Conservation (phyloP, 2,329 filamentous ascomycete species). For the Cladosporium sp. region DNA sequence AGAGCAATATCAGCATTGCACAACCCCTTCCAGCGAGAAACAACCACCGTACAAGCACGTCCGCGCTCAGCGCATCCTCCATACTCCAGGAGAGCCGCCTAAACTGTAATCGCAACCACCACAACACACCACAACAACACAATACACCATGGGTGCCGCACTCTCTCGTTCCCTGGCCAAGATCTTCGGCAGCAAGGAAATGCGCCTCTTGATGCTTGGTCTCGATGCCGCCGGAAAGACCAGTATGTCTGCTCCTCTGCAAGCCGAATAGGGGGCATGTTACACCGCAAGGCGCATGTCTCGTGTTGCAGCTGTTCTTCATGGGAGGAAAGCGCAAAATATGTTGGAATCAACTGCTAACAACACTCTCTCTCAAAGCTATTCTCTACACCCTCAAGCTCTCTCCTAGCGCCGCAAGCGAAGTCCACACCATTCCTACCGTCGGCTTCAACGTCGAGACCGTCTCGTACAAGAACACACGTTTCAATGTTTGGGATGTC, state of each 20-base stretch:
- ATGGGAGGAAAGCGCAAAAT: neutral
- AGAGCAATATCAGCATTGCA: conserved; percentile 5
- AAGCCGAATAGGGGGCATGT: conserved; percentile 9
- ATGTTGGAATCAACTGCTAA: neutral
- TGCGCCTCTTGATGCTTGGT: conserved; percentile 96
- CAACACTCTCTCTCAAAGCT: conserved; percentile 45
- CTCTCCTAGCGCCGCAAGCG: conserved; percentile 65
- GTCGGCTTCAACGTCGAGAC: conserved; percentile 99
- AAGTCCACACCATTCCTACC: conserved; percentile 98
- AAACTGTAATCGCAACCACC: conserved; percentile 1
- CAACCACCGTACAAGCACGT: neutral
- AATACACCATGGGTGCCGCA: conserved; percentile 73
- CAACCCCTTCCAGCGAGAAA: neutral
- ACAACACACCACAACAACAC: conserved; percentile 1
- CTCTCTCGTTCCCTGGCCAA: conserved; percentile 96
- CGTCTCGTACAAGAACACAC: conserved; percentile 99
- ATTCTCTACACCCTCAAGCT: conserved; percentile 99
- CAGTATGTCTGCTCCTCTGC: conserved; percentile 47
- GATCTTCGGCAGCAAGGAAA: conserved; percentile 99
- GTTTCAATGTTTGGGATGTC: conserved; percentile 99
- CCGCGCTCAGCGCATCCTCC: conserved; percentile 7
- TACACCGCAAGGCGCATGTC: conserved; percentile 1
- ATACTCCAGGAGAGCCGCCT: neutral
- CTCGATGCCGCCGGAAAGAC: conserved; percentile 98
- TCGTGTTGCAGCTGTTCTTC: neutral